A percentile compares a stretch with the other conserved stretches of the same genome.
Conservation (phyloP, 352 stramenopile genomes). For the Globisporangium parvum region DNA sequence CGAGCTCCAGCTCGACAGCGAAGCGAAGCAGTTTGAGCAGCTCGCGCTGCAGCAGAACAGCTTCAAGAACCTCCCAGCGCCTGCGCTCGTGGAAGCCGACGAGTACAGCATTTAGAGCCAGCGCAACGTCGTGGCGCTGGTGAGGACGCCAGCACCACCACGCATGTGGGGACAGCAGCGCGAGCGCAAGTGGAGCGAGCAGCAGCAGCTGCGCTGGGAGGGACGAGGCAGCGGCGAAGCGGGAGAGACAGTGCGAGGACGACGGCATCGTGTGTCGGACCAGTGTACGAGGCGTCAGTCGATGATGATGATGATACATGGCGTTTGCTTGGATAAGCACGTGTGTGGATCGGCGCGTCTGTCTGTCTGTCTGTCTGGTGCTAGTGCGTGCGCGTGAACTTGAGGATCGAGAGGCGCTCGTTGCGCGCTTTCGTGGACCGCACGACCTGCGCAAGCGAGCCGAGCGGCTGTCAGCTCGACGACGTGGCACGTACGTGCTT, state of each 20-base stretch:
- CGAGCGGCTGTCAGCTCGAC: too few relatives aligned
- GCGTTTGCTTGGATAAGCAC: not conserved
- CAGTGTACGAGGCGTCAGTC: constrained; percentile 1
- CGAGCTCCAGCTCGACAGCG: constrained; percentile 70
- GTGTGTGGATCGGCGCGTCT: not conserved
- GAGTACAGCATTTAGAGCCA: constrained; percentile 77
- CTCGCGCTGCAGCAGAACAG: constrained; percentile 77
- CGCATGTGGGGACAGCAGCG: too few relatives aligned
- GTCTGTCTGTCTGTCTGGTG: not conserved
- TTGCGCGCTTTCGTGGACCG: constrained; percentile 66
- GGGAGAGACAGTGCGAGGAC: too few relatives aligned
- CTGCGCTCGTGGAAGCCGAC: constrained; percentile 64
- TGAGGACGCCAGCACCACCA: too few relatives aligned
- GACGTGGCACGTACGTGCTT: too few relatives aligned
- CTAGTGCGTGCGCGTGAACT: constrained; percentile 25
- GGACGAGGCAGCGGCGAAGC: too few relatives aligned
- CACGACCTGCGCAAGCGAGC: too few relatives aligned
- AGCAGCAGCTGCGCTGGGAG: constrained; percentile 1
- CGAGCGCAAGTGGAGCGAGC: too few relatives aligned
- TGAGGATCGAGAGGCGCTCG: constrained; percentile 70
- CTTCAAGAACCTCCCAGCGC: constrained; percentile 72
- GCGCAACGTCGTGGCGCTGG: not conserved
- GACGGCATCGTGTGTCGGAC: not conserved
- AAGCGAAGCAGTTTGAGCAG: constrained; percentile 84
- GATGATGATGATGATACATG: too few relatives aligned